These are phyloP conservation scores for Starmera quercuum DNA, from an alignment of 805 yeast genomes.

Conservation along the genomic window DNA sequence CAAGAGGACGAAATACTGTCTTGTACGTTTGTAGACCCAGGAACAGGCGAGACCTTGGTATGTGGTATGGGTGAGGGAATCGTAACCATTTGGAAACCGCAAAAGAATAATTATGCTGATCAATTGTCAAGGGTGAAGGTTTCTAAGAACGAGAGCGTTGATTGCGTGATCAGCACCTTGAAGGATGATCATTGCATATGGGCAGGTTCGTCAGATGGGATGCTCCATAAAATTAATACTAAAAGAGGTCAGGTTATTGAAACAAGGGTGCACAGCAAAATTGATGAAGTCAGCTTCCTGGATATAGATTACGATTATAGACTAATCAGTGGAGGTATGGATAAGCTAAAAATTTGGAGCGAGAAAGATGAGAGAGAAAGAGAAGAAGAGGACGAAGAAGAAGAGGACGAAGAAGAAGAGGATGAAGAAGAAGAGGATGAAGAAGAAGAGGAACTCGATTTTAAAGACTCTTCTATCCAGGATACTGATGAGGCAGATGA, in stretches of 20 bases:
- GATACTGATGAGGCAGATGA: slow-evolving; percentile 13
- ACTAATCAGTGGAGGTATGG: slow-evolving; percentile 79
- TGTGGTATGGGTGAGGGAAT: slow-evolving; percentile 93
- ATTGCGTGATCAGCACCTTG: slow-evolving; percentile 41
- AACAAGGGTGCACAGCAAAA: slow-evolving; percentile 53
- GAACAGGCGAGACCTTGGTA: slow-evolving; percentile 53
- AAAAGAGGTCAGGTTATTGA: slow-evolving; percentile 58
- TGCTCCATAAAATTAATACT: slow-evolving; percentile 58
- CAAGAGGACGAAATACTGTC: slow-evolving; percentile 91
- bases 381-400: slow-evolving; percentile 12
- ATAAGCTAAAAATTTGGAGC: slow-evolving; percentile 70
- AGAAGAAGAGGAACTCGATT: slow-evolving; percentile 10
- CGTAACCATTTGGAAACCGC: slow-evolving; percentile 77
- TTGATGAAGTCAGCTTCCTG: slow-evolving; percentile 69
- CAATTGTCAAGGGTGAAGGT: slow-evolving; percentile 74
- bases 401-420: slow-evolving; percentile 13
- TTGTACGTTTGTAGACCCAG: slow-evolving; percentile 59
- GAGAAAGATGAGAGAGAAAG: slow-evolving; percentile 25
- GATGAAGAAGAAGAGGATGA: slow-evolving; percentile 11
- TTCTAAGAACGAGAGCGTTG: slow-evolving; percentile 64
- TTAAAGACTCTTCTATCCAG: slow-evolving; percentile 1
- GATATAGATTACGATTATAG: slow-evolving; percentile 81
- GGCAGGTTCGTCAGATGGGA: slow-evolving; percentile 79
- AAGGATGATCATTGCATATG: slow-evolving; percentile 47
- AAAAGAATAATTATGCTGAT: slow-evolving; percentile 61